Conservation (phyloP, 345 rosid species). For the Dimocarpus longan region DNA sequence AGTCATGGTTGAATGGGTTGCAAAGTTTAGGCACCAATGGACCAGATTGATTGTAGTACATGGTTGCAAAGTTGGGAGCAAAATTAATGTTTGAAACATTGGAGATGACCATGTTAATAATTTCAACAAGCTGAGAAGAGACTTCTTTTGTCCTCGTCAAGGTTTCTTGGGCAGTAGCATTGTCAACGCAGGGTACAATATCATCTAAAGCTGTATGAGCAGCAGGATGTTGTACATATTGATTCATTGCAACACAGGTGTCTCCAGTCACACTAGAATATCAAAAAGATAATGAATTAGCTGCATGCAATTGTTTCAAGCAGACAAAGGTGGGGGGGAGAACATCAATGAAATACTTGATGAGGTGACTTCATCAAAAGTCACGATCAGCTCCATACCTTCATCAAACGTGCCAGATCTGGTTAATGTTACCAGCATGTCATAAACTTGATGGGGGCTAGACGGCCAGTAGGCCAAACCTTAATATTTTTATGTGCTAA, state of each 20-base stretch:
- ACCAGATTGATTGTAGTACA: conserved; percentile 94
- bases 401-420: too few species aligned
- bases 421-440: too few species aligned
- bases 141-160: conserved; percentile 67
- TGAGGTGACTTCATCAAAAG: too few species aligned
- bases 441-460: too few species aligned
- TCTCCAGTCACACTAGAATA: conserved; percentile 72
- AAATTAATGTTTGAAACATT: conserved; percentile 94
- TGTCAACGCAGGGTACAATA: conserved; percentile 85
- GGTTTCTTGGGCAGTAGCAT: conserved; percentile 77
- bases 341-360: too few species aligned
- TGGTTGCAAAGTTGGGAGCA: conserved; percentile 70
- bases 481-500: too few species aligned
- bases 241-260: conserved; percentile 84
- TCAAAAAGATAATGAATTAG: conserved; percentile 11
- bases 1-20: conserved; percentile 70
- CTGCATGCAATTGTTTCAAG: neutral
- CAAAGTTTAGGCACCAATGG: conserved; percentile 82
- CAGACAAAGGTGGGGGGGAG: too few species aligned
- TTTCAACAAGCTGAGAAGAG: conserved; percentile 70
- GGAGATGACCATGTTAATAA: conserved; percentile 82
- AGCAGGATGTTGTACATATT: conserved; percentile 81
- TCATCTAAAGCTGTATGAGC: conserved; percentile 86
- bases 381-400: too few species aligned
- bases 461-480: too few species aligned